Conservation (phyloP, 2,329 filamentous ascomycete species). For the Phyllosticta citribraziliensis region DNA sequence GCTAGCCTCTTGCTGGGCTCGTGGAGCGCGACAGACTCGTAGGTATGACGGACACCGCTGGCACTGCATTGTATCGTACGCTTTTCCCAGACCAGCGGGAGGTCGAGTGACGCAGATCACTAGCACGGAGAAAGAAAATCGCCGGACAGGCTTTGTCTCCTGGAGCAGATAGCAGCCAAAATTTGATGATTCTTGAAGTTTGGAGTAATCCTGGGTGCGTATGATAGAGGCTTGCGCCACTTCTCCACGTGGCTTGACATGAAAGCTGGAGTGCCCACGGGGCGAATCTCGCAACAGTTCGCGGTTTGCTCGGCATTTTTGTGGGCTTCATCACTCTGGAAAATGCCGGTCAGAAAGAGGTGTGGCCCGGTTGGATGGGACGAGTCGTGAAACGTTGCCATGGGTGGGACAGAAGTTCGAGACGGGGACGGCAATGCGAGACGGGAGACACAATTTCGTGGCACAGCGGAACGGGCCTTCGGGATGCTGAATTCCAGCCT, state of each 20-base stretch:
- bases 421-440: background rate
- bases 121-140: background rate
- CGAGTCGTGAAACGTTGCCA: background rate
- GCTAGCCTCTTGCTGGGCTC: background rate
- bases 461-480: background rate
- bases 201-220: no score
- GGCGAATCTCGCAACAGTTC: background rate
- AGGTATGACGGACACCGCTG: background rate
- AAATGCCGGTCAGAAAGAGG: background rate
- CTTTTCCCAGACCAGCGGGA: background rate
- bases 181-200: no score
- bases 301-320: background rate
- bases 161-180: no score
- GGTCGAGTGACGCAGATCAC: background rate
- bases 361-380: background rate
- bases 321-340: background rate
- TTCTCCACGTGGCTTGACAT: background rate
- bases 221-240: background rate
- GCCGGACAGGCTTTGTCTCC: no score
- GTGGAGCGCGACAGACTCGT: background rate
- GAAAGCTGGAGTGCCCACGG: background rate
- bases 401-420: background rate
- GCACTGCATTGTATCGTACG: background rate
- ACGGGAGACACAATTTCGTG: background rate
- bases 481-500: background rate